Percentiles rank a stretch among this genome's conserved stretches.
Conservation (phyloP, 441 rosid genomes). For the Macaranga tanarius region DNA sequence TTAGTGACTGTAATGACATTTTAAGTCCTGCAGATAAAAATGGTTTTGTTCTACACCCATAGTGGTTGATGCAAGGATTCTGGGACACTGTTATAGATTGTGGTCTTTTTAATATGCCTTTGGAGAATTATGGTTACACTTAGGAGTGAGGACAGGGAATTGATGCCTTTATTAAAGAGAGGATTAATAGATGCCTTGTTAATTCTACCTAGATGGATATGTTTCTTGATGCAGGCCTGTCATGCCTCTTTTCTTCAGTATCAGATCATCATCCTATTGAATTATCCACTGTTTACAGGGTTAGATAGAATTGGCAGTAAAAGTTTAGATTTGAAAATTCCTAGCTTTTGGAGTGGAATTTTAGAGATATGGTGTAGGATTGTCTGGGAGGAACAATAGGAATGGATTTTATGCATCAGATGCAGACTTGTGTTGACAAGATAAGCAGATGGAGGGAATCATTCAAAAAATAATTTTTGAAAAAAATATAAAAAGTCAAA, state of each 20-base stretch:
- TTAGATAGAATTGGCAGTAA: too few relatives aligned
- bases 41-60: background rate
- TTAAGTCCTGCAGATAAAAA: background rate
- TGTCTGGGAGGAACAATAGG: too few relatives aligned
- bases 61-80: background rate
- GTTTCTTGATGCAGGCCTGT: background rate
- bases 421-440: too few relatives aligned
- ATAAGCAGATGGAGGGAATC: too few relatives aligned
- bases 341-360: too few relatives aligned
- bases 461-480: too few relatives aligned
- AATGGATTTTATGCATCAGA: too few relatives aligned
- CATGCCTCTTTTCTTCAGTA: background rate
- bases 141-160: background rate
- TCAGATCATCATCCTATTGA: background rate
- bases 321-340: too few relatives aligned
- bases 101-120: background rate
- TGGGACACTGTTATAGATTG: background rate
- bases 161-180: background rate
- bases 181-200: background rate
- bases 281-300: too few relatives aligned
- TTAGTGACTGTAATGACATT: background rate
- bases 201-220: background rate
- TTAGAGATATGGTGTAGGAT: too few relatives aligned
- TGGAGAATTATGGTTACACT: background rate
- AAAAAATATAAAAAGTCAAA: too few relatives aligned